Base-by-base conservation (phyloP, 352 stramenopile genomes). In the Plasmopara muralis region DNA sequence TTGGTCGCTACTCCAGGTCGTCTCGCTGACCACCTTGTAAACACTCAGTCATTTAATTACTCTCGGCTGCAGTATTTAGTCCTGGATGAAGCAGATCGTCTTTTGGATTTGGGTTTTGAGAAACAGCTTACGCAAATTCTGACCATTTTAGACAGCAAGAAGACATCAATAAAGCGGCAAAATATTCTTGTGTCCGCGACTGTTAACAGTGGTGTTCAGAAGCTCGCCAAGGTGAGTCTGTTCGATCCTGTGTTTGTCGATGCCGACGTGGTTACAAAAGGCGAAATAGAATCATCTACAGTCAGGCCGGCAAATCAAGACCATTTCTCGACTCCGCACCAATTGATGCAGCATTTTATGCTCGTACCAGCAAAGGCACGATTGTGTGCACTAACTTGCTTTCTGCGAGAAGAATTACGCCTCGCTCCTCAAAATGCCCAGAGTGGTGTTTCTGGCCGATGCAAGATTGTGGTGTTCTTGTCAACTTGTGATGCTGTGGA, bases 51-150 rank as follows among this genome's bases (percentile, higher is more conserved):
- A 42, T 89, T 99, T 49, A 83, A 78, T 47, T 91, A 98, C 53
- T 59, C 72, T 14, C 68, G 68, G 28, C 91, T 98, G 31, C 86
- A 90, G 38, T 90, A 98, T 73, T 77, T 99, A 28, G 85, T 99
- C 14, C 77, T 99, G 0, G 97, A 99, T 64, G 97, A 99, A 61
- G 96, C 96, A 62, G 97, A 99, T 89, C 84, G 96, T 33, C 96
- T 99, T 89, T 70, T 99, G 13, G 97, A 99, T 69, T 99, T 99
- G 97, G 97, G 96, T 28, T 99, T 99, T 60, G 95, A 99, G 72
- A 97, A 97, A 48, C 95, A 99, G 70, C 99, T 99, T 72, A 93
- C 92, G 43, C 85, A 97, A 43, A 99, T 99, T 62, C 78, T 99
- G 51, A 68, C 67, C 50, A 89, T 99, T 50, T 87, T 94, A 12